Percentiles rank a stretch among this genome's conserved stretches.
Conservation (phyloP, 2,329 filamentous ascomycete genomes). For the Monosporascus sp. region DNA sequence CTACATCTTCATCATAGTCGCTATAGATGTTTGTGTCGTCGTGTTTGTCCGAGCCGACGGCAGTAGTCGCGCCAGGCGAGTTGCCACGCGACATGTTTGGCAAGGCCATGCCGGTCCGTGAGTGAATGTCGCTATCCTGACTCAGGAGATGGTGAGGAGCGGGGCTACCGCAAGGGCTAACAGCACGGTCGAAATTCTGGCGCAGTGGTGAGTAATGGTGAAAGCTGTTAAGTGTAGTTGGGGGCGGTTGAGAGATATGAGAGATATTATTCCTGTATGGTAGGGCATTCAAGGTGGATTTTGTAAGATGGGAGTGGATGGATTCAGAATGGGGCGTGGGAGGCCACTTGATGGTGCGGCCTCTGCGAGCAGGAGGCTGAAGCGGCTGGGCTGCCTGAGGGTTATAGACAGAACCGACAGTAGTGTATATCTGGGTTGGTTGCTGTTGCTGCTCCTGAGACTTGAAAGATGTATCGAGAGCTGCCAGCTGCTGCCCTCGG, state of each 20-base stretch:
- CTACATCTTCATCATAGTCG: constrained; percentile 23
- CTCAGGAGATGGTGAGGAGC: background rate
- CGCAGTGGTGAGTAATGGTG: constrained; percentile 48
- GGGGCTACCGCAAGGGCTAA: constrained; percentile 31
- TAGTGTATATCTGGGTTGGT: constrained; percentile 40
- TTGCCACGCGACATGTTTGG: constrained; percentile 21
- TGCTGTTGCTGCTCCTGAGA: constrained; percentile 1
- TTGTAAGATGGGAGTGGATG: constrained; percentile 26
- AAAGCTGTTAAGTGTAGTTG: constrained; percentile 19
- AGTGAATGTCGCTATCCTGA: constrained; percentile 1
- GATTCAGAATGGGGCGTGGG: constrained; percentile 3
- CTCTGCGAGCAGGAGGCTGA: constrained; percentile 46
- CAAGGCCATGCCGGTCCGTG: background rate
- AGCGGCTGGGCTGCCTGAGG: constrained; percentile 40
- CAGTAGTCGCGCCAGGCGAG: constrained; percentile 10
- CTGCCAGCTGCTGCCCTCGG: background rate
- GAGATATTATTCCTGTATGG: constrained; percentile 24
- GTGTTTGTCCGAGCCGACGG: constrained; percentile 3
- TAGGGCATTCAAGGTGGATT: constrained; percentile 30
- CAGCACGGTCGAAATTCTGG: constrained; percentile 48
- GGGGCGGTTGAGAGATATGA: constrained; percentile 11
- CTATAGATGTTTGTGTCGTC: constrained; percentile 4
- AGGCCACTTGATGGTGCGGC: constrained; percentile 39
- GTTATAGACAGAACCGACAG: constrained; percentile 52
- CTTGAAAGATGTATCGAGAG: background rate